Evolutionary conservation across 2,329 filamentous ascomycete species (phyloP).

Genomic region (Coniochaeta sp.): DNA sequence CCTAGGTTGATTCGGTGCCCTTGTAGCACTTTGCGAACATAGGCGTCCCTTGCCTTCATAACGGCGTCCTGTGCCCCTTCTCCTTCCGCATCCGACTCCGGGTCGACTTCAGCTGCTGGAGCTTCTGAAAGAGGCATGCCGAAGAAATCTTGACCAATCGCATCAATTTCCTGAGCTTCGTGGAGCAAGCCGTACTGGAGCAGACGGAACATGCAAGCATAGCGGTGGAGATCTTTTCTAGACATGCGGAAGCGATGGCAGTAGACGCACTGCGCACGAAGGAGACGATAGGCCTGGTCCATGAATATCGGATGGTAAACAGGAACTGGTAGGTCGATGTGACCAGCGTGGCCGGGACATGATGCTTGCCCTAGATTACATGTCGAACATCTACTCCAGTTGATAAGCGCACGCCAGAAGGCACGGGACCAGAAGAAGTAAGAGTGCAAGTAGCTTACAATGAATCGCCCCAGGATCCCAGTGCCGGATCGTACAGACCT

Average conservation of each 20-base stretch:
- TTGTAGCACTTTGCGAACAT: conserved; percentile 66
- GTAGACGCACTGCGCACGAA: conserved; percentile 84
- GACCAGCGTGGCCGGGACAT: conserved; percentile 89
- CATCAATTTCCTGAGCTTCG: conserved; percentile 54
- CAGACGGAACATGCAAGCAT: conserved; percentile 76
- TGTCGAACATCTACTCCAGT: conserved; percentile 66
- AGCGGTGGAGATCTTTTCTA: conserved; percentile 69
- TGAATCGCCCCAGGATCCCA: conserved; percentile 84
- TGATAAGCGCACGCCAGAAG: neutral
- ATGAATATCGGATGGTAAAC: conserved; percentile 97
- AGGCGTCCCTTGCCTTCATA: conserved; percentile 49
- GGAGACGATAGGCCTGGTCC: conserved; percentile 78
- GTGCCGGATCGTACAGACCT: conserved; percentile 84
- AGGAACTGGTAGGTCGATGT: conserved; percentile 88
- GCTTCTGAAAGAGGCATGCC: conserved; percentile 32
- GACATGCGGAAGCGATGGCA: conserved; percentile 80
- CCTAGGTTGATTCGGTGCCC: conserved; percentile 42
- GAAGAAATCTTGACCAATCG: conserved; percentile 37
- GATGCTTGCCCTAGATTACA: conserved; percentile 75
- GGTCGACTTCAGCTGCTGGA: conserved; percentile 31
- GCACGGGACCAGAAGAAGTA: neutral
- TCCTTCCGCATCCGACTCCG: conserved; percentile 56
- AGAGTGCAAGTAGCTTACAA: conserved; percentile 47
- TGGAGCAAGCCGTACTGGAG: conserved; percentile 76
- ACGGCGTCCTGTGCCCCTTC: conserved; percentile 43